phyloP scores from a whole-genome alignment of 139 green algal species.

The Ulvella scutata region DNA sequence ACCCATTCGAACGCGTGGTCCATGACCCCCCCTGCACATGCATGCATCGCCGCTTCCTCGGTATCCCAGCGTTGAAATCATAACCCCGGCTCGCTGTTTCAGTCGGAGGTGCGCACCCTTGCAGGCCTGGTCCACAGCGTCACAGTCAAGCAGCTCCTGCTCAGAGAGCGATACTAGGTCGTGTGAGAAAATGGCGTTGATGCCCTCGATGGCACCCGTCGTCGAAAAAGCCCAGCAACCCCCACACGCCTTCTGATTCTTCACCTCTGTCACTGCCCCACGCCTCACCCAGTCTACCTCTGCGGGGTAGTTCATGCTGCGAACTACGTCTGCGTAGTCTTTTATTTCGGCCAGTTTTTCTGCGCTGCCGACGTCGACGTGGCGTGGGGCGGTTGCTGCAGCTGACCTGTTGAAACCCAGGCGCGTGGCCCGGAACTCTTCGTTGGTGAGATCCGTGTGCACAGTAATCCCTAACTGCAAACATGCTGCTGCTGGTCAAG shows the following conservation, averaged over 20 bases:
- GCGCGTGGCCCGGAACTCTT: slow-evolving; percentile 56
- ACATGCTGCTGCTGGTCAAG: too few relatives aligned
- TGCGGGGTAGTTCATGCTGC: neutral
- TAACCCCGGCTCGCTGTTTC: neutral
- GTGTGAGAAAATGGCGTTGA: slow-evolving; percentile 67
- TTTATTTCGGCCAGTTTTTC: neutral
- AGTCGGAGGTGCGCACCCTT: neutral
- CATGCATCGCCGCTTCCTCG: neutral
- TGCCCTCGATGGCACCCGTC: slow-evolving; percentile 80
- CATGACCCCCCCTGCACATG: slow-evolving; percentile 36
- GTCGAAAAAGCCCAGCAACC: slow-evolving; percentile 94
- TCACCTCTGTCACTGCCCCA: slow-evolving; percentile 66
- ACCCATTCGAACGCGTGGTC: slow-evolving; percentile 35
- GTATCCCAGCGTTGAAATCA: neutral
- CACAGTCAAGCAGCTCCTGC: slow-evolving; percentile 92
- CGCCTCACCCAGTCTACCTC: slow-evolving; percentile 67
- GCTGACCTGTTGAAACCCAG: slow-evolving; percentile 38
- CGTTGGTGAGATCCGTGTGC: slow-evolving; percentile 68
- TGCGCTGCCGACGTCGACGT: neutral
- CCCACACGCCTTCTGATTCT: slow-evolving; percentile 78
- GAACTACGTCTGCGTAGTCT: neutral
- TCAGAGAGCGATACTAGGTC: slow-evolving; percentile 72
- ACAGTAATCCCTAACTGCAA: slow-evolving; percentile 58
- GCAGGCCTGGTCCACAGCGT: slow-evolving; percentile 25
- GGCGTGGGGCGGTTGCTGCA: neutral